Percentiles rank a stretch among this genome's conserved stretches.
These are phyloP conservation scores for Populus pruinosa DNA, from an alignment of 345 rosid species.

Conservation along the genomic window DNA sequence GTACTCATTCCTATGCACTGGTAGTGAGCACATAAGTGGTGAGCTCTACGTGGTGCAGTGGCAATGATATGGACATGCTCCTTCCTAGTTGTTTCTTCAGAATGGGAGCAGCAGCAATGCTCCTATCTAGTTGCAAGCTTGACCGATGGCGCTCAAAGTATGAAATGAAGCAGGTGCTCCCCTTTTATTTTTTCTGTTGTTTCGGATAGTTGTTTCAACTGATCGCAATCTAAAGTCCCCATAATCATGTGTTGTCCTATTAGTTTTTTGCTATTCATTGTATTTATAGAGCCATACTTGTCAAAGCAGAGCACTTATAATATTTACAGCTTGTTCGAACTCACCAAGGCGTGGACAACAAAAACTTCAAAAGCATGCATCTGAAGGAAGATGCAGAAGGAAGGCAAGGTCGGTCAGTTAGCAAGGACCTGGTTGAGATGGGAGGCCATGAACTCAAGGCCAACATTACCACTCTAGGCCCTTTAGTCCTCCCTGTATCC, in stretches of 20 bases:
- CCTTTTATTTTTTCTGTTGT: background rate
- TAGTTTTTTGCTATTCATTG: background rate
- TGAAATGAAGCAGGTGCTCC: slow-evolving; percentile 1
- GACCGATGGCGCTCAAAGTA: slow-evolving; percentile 18
- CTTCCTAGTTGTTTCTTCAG: slow-evolving; percentile 71
- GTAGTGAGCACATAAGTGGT: slow-evolving; percentile 68
- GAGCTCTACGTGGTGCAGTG: slow-evolving; percentile 56
- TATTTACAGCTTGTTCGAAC: slow-evolving; percentile 56
- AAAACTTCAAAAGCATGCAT: slow-evolving; percentile 51
- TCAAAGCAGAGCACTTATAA: background rate
- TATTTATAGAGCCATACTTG: background rate
- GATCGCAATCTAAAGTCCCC: background rate
- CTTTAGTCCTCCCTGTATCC: slow-evolving; percentile 48
- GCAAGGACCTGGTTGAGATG: slow-evolving; percentile 49
- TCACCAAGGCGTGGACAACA: slow-evolving; percentile 52
- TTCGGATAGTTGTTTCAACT: background rate
- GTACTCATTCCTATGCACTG: slow-evolving; percentile 55
- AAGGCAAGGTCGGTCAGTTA: slow-evolving; percentile 46
- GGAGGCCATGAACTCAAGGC: slow-evolving; percentile 59
- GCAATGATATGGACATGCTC: slow-evolving; percentile 53
- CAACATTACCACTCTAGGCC: slow-evolving; percentile 56
- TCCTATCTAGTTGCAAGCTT: slow-evolving; percentile 51
- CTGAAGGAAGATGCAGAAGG: slow-evolving; percentile 51
- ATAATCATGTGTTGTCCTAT: background rate
- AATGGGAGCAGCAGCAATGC: slow-evolving; percentile 67